These are phyloP conservation scores for Daldinia childiae DNA, from an alignment of 495 filamentous ascomycete species.

Conservation along the genomic window DNA sequence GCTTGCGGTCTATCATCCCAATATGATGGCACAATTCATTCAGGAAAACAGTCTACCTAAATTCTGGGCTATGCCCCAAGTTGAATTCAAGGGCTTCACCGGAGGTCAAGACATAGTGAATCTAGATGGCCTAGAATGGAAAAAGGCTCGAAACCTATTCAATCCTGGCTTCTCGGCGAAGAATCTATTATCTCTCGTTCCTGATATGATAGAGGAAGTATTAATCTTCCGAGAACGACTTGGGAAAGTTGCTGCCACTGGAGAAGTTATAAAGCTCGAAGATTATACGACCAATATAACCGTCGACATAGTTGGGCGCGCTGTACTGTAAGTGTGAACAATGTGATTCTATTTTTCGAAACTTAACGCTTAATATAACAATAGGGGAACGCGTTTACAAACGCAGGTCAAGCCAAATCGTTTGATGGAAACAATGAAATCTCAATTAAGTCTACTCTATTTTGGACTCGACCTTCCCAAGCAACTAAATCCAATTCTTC, in stretches of 20 bases:
- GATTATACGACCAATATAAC: constrained; percentile 48
- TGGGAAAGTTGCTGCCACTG: constrained; percentile 38
- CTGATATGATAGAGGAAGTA: constrained; percentile 54
- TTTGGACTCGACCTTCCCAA: constrained; percentile 28
- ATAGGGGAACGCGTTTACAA: constrained; percentile 30
- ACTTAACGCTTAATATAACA: neutral
- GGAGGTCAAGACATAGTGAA: constrained; percentile 49
- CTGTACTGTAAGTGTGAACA: constrained; percentile 47
- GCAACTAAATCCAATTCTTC: constrained; percentile 18
- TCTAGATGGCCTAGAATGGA: constrained; percentile 53
- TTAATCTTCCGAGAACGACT: constrained; percentile 49
- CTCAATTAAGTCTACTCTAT: constrained; percentile 31
- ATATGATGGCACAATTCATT: constrained; percentile 50
- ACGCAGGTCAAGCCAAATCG: constrained; percentile 31
- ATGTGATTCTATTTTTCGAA: neutral
- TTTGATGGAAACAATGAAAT: constrained; percentile 36
- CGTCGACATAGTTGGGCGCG: constrained; percentile 57
- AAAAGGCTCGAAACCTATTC: constrained; percentile 53
- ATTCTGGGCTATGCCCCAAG: constrained; percentile 28
- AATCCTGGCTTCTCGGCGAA: constrained; percentile 58
- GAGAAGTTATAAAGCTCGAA: constrained; percentile 51
- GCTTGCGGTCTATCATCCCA: constrained; percentile 49
- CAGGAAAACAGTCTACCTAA: constrained; percentile 50
- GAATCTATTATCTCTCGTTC: constrained; percentile 53
- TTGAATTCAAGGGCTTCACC: constrained; percentile 49